phyloP scores from a whole-genome alignment of 768 basidiomycete genomes.

The Phlebiopsis flavidoalba region DNA sequence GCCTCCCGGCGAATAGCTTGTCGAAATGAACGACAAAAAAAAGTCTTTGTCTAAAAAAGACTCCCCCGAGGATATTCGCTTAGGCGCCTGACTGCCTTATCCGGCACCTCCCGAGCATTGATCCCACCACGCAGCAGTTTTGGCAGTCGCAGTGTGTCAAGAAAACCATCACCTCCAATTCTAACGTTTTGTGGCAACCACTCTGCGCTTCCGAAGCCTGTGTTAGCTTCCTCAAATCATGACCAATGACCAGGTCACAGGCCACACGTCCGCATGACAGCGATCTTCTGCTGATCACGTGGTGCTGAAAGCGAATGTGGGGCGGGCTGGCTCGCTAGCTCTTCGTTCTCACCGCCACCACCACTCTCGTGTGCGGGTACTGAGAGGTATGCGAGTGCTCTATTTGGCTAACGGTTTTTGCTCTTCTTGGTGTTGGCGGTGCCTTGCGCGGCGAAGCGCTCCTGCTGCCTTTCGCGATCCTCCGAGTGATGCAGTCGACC shows the following conservation, averaged over 20 bases:
- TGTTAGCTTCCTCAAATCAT: background rate
- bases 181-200: background rate
- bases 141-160: background rate
- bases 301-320: background rate
- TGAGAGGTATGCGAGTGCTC: background rate
- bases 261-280: background rate
- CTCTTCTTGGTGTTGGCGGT: background rate
- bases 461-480: constrained; percentile 18
- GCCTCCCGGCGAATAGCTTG: no score
- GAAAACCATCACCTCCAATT: background rate
- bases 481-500: constrained; percentile 35
- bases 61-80: no score
- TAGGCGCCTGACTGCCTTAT: no score
- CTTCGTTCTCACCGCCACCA: background rate
- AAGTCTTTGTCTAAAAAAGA: no score
- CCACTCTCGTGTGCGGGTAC: background rate
- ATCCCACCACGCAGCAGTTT: background rate
- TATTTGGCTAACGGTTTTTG: background rate
- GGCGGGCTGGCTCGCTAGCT: background rate
- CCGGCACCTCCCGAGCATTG: background rate
- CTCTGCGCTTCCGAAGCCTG: no score
- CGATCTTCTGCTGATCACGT: background rate
- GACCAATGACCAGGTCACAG: background rate
- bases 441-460: background rate
- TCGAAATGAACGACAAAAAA: no score